Evolutionary conservation across 345 rosid species (phyloP), one percentile per base, ranked within the genome.

Genomic region (Cardamine resedifolia): DNA sequence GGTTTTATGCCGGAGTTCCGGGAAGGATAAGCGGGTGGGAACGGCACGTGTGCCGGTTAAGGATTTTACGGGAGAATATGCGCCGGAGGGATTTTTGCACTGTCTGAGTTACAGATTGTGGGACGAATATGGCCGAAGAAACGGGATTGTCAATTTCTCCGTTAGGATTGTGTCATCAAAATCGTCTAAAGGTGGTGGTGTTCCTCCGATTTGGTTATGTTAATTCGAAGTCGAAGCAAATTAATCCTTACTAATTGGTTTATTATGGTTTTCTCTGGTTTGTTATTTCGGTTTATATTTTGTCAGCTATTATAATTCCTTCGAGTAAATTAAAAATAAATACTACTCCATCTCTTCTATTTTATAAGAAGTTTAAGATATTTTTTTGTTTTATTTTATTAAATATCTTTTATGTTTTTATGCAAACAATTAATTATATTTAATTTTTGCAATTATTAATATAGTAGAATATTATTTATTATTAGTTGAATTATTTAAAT

Each of bases 11-110:
- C 21, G 34, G 49, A 8, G 15, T 39, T 50, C 50, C 3, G 44
- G 61, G 10, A 19, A 61, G 15, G 69, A 72, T 6, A 52, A 63
- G 14, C 69, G 11, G 18, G 69, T 72, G 69, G 76, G 63, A 39
- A 62, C 69, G 55, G 69, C 76, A 62, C 76, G 76, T 52, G 76
- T 72, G 4, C 76, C 76, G 1, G 16, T 72, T 4, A 72, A 72
- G 55, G 76, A 15, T 9, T 72, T 72, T n/a, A 72, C 55, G 19
- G 76, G 76, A 62, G 76, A 16, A 21, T 72, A 72, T 63, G 76
- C 76, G 3, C 70, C 70, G 3, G 76, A 52, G n/a, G 76, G 76
- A 0, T 72, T 63, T 9, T 10, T 72, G 76, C 76, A 72, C 12
- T 72, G 70, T 21, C 8, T 72, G 9, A 72, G 76, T 72, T 72